Base-by-base conservation (phyloP, 768 basidiomycete genomes). In the Sarcomyxa edulis region DNA sequence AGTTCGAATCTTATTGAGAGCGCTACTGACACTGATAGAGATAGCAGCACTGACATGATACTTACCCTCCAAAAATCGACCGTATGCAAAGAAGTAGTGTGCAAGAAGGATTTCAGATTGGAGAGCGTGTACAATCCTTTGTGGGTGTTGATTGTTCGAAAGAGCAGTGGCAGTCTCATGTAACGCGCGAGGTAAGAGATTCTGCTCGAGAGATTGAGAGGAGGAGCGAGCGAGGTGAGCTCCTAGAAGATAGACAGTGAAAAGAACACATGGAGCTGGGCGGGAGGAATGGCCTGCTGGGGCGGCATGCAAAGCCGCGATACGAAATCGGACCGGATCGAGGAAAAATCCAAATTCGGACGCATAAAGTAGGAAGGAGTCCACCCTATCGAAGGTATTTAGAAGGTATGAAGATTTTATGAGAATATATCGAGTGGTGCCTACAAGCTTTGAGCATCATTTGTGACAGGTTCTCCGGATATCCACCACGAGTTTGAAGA, bases 301-400 rank as follows among this genome's bases (percentile, higher is more conserved):
- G 10, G 58, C 44, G 15, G 49, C 44, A 15, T 59, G 60, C n/a
- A 63, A 49, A 6, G 48, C 58, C 24, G 46, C 51, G 31, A 56
- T 48, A 1, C 61, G 58, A 40, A 83, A 74, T 4, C 69, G 65
- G 5, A 59, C 51, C 4, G 55, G 29, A 40, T 75, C 53, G 31
- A 83, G 61, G 54, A 79, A 82, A 39, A 79, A 71, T 1, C 74
- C 74, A 32, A 77, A 52, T 16, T 71, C 65, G 11, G 66, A 54
- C 1, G 65, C 59, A 22, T 71, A 54, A n/a, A 58, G 56, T 4
- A 69, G 47, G 48, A 82, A 69, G 7, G 36, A 40, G 22, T 50
- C 42, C 2, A 58, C 34, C 21, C 58, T 60, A 33, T 14, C 9
- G 19, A 6, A 22, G 37, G 32, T 8, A 18, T 56, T 20, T n/a